Base-by-base conservation (phyloP, 108 stramenopile genomes). In the Cyclotella cryptica region DNA sequence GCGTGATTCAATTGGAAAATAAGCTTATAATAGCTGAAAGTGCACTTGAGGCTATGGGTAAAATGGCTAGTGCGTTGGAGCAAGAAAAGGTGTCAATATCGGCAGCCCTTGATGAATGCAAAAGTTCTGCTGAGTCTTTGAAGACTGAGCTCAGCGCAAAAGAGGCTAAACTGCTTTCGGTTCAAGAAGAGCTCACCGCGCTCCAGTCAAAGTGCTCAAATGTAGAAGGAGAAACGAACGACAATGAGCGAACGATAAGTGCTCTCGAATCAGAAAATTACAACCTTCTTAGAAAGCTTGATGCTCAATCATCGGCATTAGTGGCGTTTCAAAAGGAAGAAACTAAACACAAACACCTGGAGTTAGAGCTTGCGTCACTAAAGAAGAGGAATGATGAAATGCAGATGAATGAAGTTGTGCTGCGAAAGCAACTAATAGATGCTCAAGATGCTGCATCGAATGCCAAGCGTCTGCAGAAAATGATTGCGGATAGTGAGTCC, bases 351-450 rank as follows among this genome's bases (percentile, higher is more conserved):
- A 66, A 49, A 40, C 65, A 76, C 21, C 10, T 75, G 14, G 75
- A 83, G 52, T 42, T 71, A 7, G 75, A 83, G 46, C 41, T 66
- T 30, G 19, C n/a, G 8, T 29, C 55, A 3, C 41, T 83, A 44
- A 76, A 72, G 39, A 76, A 76, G 42, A 54, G 51, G 8, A 83
- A 76, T 46, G 70, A 72, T 41, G 81, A 83, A 42, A 42, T 83
- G 70, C 39, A 54, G 30, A 64, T 53, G 27, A 72, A 53, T 6
- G 60, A 76, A 40, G 35, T 64, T 43, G 53, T 66, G 19, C 43
- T 83, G 66, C 55, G 52, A 35, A 66, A 66, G 39, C 74, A 83
- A 44, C 26, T 76, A 28, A 59, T 43, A 22, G 71, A 75, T 68
- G 71, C 75, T 29, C 55, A 72, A 54, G 66, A 66, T 29, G 47